phyloP scores from a whole-genome alignment of 306 rosid genomes.

The Citrullus mucosospermus region DNA sequence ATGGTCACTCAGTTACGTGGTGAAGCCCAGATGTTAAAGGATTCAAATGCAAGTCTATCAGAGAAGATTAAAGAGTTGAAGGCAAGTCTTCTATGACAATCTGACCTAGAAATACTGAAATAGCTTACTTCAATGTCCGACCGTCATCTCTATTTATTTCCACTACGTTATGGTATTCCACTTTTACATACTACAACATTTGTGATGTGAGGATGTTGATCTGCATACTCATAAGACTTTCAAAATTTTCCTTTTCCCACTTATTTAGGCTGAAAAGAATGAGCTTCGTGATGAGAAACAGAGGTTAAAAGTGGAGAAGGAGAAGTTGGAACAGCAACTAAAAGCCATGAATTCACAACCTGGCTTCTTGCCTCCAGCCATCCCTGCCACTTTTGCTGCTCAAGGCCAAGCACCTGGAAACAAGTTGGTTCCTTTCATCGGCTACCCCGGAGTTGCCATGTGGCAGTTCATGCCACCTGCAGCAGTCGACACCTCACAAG shows the following conservation, averaged over 20 bases:
- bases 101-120: too few species aligned
- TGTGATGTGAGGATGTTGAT: too few species aligned
- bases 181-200: too few species aligned
- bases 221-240: too few species aligned
- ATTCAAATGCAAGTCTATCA: conserved; percentile 56
- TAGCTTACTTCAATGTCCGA: too few species aligned
- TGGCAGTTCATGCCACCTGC: conserved; percentile 99
- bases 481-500: conserved; percentile 86
- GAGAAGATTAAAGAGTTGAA: conserved; percentile 91
- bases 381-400: conserved; percentile 63
- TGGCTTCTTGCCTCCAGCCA: conserved; percentile 60
- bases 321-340: conserved; percentile 76
- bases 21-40: conserved; percentile 76
- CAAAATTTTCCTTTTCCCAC: background rate
- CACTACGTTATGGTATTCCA: too few species aligned
- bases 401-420: conserved; percentile 78
- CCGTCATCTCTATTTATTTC: too few species aligned
- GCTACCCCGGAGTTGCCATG: conserved; percentile 93
- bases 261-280: conserved; percentile 57
- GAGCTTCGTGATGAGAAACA: conserved; percentile 96
- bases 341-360: conserved; percentile 62
- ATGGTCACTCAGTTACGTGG: conserved; percentile 70
- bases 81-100: conserved; percentile 18
- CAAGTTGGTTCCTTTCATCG: conserved; percentile 75
- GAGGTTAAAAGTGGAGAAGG: conserved; percentile 82